Evolutionary conservation across 148 eudicot species (phyloP).

Genomic region (Mesembryanthemum crystallinum): DNA sequence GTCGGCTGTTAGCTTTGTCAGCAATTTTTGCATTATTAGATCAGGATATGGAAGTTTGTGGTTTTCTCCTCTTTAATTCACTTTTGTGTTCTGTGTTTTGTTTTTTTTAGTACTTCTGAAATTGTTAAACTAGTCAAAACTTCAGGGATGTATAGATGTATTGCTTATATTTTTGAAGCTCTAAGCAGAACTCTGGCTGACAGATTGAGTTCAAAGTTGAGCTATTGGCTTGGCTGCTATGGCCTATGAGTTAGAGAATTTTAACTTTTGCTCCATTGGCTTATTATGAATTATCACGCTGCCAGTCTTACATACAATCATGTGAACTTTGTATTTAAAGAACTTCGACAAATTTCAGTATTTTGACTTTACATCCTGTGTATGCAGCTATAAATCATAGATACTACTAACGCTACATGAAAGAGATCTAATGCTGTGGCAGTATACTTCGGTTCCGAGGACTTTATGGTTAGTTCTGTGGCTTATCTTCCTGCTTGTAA

Average conservation of each 20-base stretch:
- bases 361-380: not conserved
- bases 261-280: not conserved
- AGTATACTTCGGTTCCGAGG: not conserved
- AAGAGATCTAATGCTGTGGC: not conserved
- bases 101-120: not conserved
- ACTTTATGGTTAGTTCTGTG: not conserved
- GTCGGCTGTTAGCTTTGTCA: not conserved
- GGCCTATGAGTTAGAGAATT: not conserved
- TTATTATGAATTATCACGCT: not conserved
- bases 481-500: not conserved
- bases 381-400: not conserved
- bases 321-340: not conserved
- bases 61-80: not conserved
- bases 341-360: not conserved
- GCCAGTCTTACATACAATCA: not conserved
- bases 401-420: slow-evolving; percentile 6
- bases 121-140: not conserved
- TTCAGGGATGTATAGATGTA: not conserved
- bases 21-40: not conserved
- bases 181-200: not conserved
- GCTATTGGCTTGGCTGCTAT: not conserved
- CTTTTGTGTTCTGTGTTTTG: not conserved
- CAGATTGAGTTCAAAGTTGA: not conserved
- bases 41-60: not conserved
- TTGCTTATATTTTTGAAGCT: not conserved